phyloP scores from a whole-genome alignment of 306 rosid genomes.

The Vigna nakashimae region DNA sequence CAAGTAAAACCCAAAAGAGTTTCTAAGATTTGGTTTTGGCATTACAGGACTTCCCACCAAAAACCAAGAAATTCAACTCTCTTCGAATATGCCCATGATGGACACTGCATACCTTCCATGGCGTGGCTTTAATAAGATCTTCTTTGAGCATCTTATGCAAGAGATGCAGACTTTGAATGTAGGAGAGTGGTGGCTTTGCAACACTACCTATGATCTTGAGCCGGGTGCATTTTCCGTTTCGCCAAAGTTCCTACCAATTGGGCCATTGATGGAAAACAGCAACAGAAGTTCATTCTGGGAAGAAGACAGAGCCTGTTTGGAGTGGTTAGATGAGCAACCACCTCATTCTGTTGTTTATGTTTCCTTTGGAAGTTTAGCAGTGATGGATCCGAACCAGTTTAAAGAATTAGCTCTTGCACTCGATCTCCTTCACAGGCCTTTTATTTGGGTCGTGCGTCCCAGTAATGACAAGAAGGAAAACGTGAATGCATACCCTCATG shows the following conservation, averaged over 20 bases:
- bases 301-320: constrained; percentile 44
- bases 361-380: constrained; percentile 46
- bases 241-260: constrained; percentile 47
- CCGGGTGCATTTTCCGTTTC: constrained; percentile 39
- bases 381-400: constrained; percentile 35
- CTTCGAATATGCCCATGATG: constrained; percentile 34
- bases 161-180: constrained; percentile 27
- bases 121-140: neutral
- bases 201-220: constrained; percentile 45
- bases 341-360: constrained; percentile 45
- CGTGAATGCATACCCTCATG: constrained; percentile 35
- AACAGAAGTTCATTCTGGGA: constrained; percentile 41
- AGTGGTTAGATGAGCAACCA: constrained; percentile 45
- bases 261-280: constrained; percentile 36
- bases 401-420: constrained; percentile 49
- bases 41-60: constrained; percentile 41
- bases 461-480: constrained; percentile 13
- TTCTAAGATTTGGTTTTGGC: neutral
- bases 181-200: constrained; percentile 54
- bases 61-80: constrained; percentile 44
- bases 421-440: constrained; percentile 40
- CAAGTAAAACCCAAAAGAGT: neutral
- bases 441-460: constrained; percentile 45
- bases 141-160: neutral
- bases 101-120: constrained; percentile 41